Evolutionary conservation across 768 basidiomycete genomes (phyloP), one percentile per base, ranked within the genome.

Genomic region (Calocybe cyanea): DNA sequence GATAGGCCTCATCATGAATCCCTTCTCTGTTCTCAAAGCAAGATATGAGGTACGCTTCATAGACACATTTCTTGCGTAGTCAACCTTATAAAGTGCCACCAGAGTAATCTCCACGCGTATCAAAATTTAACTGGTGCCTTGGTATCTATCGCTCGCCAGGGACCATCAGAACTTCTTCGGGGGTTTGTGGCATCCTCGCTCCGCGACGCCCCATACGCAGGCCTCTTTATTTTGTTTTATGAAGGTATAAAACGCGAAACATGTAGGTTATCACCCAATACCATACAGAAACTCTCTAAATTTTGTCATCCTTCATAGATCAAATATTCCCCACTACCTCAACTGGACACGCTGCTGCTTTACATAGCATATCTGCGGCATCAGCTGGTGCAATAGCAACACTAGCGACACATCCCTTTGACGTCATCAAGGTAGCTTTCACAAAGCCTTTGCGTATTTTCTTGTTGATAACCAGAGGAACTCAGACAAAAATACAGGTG

Each of bases 181-280:
- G 94, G 94, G 0, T 85, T 92, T 58, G 56, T 86, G 18, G 89
- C 92, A 1, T 91, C 92, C 1, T 87, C 92, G 1, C 71, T 93
- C n/a, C 79, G 94, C 38, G 94, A 97, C 62, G 94, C 92, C 10
- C 94, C 94, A 0, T 92, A 94, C 56, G 92, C 94, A 1, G 94
- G 93, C 2, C 64, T 96, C 5, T 97, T 93, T 56, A 72, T 95
- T 28, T 78, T 92, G 2, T 80, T 85, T 48, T 97, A 97, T 58
- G 93, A 97, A 64, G 79, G 80, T 36, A 78, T 90, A 51, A 97
- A 97, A 62, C 72, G 74, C 40, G 77, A 89, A 56, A 69, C 80
- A 3, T 72, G 89, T 87, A 61, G 57, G 74, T 60, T 21, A 17
- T 9, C 23, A 19, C 38, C 17, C 7, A 32, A 42, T 45, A n/a